These are phyloP conservation scores for Neurospora sp. DNA, from an alignment of 2,329 filamentous ascomycete species.

Conservation along the genomic window DNA sequence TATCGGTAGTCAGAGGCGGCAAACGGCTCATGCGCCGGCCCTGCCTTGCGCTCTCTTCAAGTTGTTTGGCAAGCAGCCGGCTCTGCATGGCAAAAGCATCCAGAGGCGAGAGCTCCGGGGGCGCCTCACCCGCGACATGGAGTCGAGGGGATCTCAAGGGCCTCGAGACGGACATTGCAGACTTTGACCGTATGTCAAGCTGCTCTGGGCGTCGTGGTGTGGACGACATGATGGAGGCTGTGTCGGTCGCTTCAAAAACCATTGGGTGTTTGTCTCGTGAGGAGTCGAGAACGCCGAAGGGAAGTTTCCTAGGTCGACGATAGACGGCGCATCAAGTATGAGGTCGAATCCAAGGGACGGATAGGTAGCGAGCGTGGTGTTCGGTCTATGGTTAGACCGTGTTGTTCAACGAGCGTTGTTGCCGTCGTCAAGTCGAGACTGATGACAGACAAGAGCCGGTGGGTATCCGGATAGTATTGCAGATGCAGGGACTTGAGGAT, in stretches of 20 bases:
- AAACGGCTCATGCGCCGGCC: constrained; percentile 73
- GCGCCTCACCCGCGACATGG: constrained; percentile 69
- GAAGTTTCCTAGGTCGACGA: not conserved
- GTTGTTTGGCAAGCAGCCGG: constrained; percentile 73
- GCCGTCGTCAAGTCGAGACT: not conserved
- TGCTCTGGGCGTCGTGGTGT: constrained; percentile 39
- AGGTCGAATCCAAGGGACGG: constrained; percentile 18
- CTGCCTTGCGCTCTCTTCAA: constrained; percentile 63
- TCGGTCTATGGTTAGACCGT: not conserved
- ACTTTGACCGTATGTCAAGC: constrained; percentile 50
- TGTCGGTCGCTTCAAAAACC: not conserved
- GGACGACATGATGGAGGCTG: constrained; percentile 35
- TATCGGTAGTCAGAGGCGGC: constrained; percentile 72
- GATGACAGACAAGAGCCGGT: not conserved
- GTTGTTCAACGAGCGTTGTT: not conserved
- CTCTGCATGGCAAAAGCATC: constrained; percentile 94
- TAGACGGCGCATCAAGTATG: constrained; percentile 19
- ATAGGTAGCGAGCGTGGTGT: constrained; percentile 2
- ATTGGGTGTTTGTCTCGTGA: not conserved
- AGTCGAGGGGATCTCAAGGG: constrained; percentile 64
- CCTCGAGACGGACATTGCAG: constrained; percentile 42
- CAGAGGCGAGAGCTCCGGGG: constrained; percentile 84
- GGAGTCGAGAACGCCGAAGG: not conserved
- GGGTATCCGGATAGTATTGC: not conserved
- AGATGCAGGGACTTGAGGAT: not conserved